Conservation (phyloP, 2,329 filamentous ascomycete genomes). For the Corynespora cassiicola region DNA sequence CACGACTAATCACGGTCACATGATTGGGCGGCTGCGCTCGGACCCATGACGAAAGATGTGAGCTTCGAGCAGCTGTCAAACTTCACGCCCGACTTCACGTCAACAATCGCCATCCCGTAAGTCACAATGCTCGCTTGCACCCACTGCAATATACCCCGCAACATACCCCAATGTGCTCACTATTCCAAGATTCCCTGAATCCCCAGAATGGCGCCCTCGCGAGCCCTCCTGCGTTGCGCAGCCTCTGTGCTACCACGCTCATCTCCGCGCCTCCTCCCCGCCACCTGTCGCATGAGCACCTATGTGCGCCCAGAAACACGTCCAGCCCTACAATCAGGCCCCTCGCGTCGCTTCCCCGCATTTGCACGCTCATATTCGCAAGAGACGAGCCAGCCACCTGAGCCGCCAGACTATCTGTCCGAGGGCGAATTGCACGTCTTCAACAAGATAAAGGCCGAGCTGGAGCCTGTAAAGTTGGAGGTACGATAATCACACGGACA, state of each 20-base stretch:
- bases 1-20: constrained; percentile 30
- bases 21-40: constrained; percentile 35
- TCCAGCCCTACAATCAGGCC: constrained; percentile 14
- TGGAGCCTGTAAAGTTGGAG: constrained; percentile 54
- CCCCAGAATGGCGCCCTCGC: constrained; percentile 41
- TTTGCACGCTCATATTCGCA: constrained; percentile 32
- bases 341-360: constrained; percentile 13
- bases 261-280: constrained; percentile 26
- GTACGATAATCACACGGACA: no score
- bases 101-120: constrained; percentile 12
- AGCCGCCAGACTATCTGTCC: constrained; percentile 56
- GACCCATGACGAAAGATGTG: constrained; percentile 36
- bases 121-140: neutral
- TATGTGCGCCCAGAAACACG: constrained; percentile 8
- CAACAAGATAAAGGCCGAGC: constrained; percentile 50
- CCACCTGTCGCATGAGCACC: constrained; percentile 11
- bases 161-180: constrained; percentile 6
- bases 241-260: constrained; percentile 23
- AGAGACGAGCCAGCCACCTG: constrained; percentile 22
- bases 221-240: constrained; percentile 35
- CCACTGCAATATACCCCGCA: constrained; percentile 11
- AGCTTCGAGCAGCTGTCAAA: constrained; percentile 17
- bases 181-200: constrained; percentile 11
- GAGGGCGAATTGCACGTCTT: constrained; percentile 56
- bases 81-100: constrained; percentile 16